Evolutionary conservation across 208 protist genomes (phyloP).

Genomic region (Trichomonas tenax): DNA sequence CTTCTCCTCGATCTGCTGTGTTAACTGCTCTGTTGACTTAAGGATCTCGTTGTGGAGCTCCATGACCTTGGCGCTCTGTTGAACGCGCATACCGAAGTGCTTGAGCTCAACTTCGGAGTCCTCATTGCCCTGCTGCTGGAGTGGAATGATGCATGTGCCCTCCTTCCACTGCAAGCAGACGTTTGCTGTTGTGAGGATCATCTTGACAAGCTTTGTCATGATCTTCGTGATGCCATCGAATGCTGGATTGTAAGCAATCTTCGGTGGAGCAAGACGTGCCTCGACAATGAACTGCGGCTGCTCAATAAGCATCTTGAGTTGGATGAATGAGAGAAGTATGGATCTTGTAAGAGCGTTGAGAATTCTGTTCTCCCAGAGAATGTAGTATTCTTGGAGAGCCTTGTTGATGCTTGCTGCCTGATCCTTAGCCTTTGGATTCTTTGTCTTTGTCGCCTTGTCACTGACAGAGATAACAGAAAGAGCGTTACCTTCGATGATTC

Average conservation of each 20-base stretch:
- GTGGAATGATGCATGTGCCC: constrained; percentile 13
- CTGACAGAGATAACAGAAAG: neutral
- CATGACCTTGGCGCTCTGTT: neutral
- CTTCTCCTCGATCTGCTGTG: neutral
- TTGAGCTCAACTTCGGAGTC: neutral
- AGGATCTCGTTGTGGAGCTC: neutral
- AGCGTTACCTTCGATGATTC: constrained; percentile 1
- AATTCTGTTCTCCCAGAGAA: neutral
- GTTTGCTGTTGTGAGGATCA: neutral
- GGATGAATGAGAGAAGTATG: neutral
- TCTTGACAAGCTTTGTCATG: neutral
- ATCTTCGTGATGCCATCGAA: constrained; percentile 24
- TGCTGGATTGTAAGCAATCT: constrained; percentile 26
- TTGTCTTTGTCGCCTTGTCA: neutral
- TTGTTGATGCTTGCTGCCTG: neutral
- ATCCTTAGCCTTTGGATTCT: neutral
- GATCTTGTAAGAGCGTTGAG: neutral
- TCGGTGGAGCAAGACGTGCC: constrained; percentile 17
- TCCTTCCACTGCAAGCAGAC: neutral
- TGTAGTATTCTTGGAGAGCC: constrained; percentile 15
- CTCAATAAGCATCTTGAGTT: neutral
- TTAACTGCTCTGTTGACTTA: neutral
- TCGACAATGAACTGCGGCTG: neutral
- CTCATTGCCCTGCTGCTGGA: neutral
- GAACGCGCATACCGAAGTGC: neutral